Evolutionary conservation across 2,329 filamentous ascomycete genomes (phyloP).

Genomic region (Chalara sp.): DNA sequence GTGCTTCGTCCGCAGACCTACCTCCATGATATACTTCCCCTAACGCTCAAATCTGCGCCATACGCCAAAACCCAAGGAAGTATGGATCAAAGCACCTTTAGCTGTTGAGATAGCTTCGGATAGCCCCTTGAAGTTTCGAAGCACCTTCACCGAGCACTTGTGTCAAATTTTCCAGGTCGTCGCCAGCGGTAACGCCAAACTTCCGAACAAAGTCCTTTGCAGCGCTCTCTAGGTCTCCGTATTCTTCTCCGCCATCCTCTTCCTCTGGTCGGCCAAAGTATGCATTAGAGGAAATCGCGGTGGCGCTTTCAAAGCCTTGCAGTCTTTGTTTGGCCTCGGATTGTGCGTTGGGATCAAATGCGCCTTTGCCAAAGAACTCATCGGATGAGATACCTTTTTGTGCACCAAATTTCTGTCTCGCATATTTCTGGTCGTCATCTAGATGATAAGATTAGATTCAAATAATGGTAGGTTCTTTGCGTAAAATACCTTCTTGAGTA

Average conservation of each 20-base stretch:
- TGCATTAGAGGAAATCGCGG: slow-evolving; percentile 88
- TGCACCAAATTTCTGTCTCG: slow-evolving; percentile 77
- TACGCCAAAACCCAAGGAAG: slow-evolving; percentile 4
- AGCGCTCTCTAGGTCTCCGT: slow-evolving; percentile 85
- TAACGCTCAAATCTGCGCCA: no score
- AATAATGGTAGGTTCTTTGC: neutral
- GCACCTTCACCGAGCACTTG: slow-evolving; percentile 81
- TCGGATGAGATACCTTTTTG: slow-evolving; percentile 98
- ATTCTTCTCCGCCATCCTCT: slow-evolving; percentile 65
- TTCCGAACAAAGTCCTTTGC: slow-evolving; percentile 94
- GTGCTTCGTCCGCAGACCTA: neutral
- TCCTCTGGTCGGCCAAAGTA: slow-evolving; percentile 95
- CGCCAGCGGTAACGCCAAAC: slow-evolving; percentile 91
- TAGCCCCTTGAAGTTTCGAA: slow-evolving; percentile 70
- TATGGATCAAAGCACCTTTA: slow-evolving; percentile 24
- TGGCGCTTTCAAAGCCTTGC: slow-evolving; percentile 88
- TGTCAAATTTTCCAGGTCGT: slow-evolving; percentile 88
- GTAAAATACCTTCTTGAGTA: slow-evolving; percentile 52
- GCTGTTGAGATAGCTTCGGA: slow-evolving; percentile 57
- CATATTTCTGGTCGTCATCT: slow-evolving; percentile 77
- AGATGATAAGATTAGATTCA: neutral
- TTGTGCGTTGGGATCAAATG: slow-evolving; percentile 73
- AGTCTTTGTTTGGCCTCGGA: slow-evolving; percentile 82
- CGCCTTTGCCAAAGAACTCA: slow-evolving; percentile 92
- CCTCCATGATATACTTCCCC: neutral